A percentile compares a stretch with the other conserved stretches of the same genome.
phyloP scores from a whole-genome alignment of 257 asterid species.

The Cynanchum wilfordii region DNA sequence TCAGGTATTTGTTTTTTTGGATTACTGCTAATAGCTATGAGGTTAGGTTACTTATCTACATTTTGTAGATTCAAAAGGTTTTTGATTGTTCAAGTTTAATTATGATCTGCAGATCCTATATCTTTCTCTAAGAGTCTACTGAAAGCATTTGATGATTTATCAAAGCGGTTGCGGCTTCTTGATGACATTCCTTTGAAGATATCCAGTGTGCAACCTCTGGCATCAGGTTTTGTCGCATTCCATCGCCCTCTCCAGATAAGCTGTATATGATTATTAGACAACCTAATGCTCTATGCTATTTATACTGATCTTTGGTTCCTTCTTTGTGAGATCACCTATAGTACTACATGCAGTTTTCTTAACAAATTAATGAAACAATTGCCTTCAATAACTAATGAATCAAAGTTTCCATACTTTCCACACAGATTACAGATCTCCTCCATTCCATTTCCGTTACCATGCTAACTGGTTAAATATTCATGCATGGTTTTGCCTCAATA shows the following conservation, averaged over 20 bases:
- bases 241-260: neutral
- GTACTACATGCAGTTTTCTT: neutral
- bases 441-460: neutral
- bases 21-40: neutral
- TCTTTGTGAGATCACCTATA: neutral
- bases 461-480: neutral
- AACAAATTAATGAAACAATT: neutral
- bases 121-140: slow-evolving; percentile 55
- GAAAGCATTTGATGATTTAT: slow-evolving; percentile 73
- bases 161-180: slow-evolving; percentile 76
- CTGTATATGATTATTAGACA: neutral
- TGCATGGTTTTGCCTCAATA: neutral
- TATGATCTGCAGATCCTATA: slow-evolving; percentile 65
- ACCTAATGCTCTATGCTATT: neutral
- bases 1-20: slow-evolving; percentile 40
- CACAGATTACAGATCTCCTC: neutral
- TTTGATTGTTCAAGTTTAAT: slow-evolving; percentile 14
- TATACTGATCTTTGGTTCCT: neutral
- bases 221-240: slow-evolving; percentile 53
- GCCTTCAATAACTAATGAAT: neutral
- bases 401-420: neutral
- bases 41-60: neutral
- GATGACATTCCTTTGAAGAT: slow-evolving; percentile 77
- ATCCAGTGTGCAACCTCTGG: slow-evolving; percentile 91
- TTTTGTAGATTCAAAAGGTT: slow-evolving; percentile 5